These are phyloP conservation scores for Microbotryum saponariae DNA, from an alignment of 1,284 basidiomycete genomes.

Conservation along the genomic window DNA sequence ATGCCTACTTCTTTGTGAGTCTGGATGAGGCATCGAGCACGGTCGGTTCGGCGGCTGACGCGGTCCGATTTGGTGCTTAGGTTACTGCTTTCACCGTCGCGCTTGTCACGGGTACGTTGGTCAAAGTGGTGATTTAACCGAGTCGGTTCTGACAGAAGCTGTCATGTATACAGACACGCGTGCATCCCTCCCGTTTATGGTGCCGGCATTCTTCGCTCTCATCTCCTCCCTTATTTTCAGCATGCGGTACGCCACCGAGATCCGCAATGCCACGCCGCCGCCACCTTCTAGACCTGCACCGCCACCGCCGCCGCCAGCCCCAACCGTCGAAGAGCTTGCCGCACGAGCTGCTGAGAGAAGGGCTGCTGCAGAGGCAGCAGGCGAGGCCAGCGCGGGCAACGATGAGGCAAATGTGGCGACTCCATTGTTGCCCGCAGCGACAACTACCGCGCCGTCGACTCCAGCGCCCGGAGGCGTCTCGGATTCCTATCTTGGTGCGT, in stretches of 20 bases:
- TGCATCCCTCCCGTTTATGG: conserved; percentile 32
- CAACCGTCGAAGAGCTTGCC: conserved; percentile 8
- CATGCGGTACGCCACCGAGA: conserved; percentile 34
- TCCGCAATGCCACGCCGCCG: conserved; percentile 28
- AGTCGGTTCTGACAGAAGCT: background rate
- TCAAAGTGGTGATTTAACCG: background rate
- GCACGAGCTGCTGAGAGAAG: conserved; percentile 4
- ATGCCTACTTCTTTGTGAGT: conserved; percentile 36
- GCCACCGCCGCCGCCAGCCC: conserved; percentile 6
- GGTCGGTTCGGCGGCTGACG: background rate
- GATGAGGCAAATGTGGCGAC: background rate
- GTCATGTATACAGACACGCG: conserved; percentile 19
- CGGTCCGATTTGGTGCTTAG: background rate
- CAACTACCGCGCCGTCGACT: no score
- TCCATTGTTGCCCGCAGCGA: no score
- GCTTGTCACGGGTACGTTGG: conserved; percentile 26
- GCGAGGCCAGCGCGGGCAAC: background rate
- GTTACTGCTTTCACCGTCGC: conserved; percentile 31
- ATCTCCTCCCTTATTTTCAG: conserved; percentile 36
- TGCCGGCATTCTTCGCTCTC: conserved; percentile 35
- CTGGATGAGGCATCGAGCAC: background rate
- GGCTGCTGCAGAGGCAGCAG: background rate
- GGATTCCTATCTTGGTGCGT: conserved; percentile 3
- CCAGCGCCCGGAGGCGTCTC: background rate
- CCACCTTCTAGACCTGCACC: conserved; percentile 1